A percentile compares a stretch with the other conserved stretches of the same genome.
Evolutionary conservation across 441 rosid species (phyloP).

Genomic region (Eutrema salsugineum): DNA sequence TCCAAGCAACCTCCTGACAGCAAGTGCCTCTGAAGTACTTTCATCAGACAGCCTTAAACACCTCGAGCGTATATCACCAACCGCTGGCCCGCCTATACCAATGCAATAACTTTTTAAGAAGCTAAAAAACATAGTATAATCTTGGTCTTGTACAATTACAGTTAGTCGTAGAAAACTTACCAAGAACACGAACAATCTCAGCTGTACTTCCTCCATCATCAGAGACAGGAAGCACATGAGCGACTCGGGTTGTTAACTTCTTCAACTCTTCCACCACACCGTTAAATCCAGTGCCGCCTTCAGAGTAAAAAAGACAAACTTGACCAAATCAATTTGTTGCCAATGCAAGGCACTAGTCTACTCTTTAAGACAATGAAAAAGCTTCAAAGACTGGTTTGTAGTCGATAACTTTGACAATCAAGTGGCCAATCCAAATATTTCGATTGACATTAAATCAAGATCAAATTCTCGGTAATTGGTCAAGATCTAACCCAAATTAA

Average conservation of each 20-base stretch:
- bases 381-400: background rate
- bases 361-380: background rate
- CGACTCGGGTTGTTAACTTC: slow-evolving; percentile 75
- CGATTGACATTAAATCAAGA: background rate
- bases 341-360: background rate
- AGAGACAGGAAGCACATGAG: slow-evolving; percentile 94
- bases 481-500: slow-evolving; percentile 4
- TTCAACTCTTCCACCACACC: slow-evolving; percentile 96
- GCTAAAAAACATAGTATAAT: background rate
- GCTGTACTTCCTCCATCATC: slow-evolving; percentile 98
- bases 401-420: background rate
- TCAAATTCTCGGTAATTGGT: background rate
- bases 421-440: background rate
- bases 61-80: slow-evolving; percentile 93
- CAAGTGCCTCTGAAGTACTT: slow-evolving; percentile 87
- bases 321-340: background rate
- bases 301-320: background rate
- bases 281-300: slow-evolving; percentile 93
- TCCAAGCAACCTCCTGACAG: slow-evolving; percentile 87
- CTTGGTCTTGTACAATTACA: background rate
- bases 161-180: slow-evolving; percentile 32
- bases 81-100: slow-evolving; percentile 85
- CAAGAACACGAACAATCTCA: slow-evolving; percentile 93
- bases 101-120: background rate
- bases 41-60: slow-evolving; percentile 88